Evolutionary conservation across 176 grass and related monocot species (phyloP).

Genomic region (Stipa capillata): DNA sequence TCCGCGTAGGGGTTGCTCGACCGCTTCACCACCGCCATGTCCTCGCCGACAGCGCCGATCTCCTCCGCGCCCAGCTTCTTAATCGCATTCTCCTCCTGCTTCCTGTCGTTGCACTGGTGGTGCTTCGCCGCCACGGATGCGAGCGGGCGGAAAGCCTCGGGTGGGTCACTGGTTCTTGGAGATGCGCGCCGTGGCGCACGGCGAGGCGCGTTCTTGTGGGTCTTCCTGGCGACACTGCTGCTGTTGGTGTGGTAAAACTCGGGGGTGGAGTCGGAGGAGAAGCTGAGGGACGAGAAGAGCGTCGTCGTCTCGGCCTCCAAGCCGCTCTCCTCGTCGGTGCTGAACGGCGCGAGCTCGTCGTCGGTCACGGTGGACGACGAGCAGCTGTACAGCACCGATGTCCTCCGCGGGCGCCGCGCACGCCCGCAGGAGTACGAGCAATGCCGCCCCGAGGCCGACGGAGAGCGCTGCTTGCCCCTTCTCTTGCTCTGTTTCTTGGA

Average conservation of each 20-base stretch:
- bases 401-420: conserved; percentile 6
- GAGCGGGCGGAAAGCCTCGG: conserved; percentile 16
- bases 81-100: not conserved
- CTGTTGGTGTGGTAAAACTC: conserved; percentile 46
- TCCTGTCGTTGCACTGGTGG: not conserved
- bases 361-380: conserved; percentile 42
- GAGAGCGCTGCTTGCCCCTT: conserved; percentile 23
- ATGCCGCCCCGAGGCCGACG: conserved; percentile 26
- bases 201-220: not conserved
- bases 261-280: conserved; percentile 67
- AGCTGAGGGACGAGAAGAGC: conserved; percentile 70
- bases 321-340: conserved; percentile 25
- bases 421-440: conserved; percentile 13
- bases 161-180: not conserved
- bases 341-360: conserved; percentile 41
- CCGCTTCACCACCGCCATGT: conserved; percentile 66
- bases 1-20: conserved; percentile 78
- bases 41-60: not conserved
- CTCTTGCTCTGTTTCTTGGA: conserved; percentile 17
- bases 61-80: not conserved
- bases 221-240: conserved; percentile 16
- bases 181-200: not conserved
- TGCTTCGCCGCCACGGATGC: conserved; percentile 3
- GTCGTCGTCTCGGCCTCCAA: conserved; percentile 51
- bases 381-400: conserved; percentile 20